phyloP scores from a whole-genome alignment of 2,329 filamentous ascomycete species.

The Talaromyces verruculosus region DNA sequence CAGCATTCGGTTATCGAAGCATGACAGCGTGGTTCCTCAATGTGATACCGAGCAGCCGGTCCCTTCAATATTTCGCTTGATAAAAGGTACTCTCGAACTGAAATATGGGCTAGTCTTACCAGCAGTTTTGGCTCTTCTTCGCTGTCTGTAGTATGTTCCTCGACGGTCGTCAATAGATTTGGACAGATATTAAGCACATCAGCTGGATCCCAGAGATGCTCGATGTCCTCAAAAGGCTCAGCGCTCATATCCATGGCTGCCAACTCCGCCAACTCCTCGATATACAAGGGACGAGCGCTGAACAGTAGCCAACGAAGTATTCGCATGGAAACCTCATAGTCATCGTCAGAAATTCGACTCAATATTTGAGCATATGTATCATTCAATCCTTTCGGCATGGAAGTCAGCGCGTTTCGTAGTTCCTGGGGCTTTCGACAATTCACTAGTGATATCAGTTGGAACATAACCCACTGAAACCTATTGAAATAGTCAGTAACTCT shows the following conservation, averaged over 20 bases:
- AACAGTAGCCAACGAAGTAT: conserved; percentile 20
- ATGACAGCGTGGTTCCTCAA: conserved; percentile 7
- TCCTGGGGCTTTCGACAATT: conserved; percentile 8
- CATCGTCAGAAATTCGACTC: conserved; percentile 6
- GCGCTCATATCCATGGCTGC: conserved; percentile 16
- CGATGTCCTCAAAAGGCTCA: background rate
- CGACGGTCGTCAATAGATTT: conserved; percentile 11
- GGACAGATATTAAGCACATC: conserved; percentile 20
- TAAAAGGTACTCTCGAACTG: conserved; percentile 19
- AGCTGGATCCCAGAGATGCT: conserved; percentile 16
- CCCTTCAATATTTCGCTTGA: conserved; percentile 10
- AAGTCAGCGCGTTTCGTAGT: conserved; percentile 14
- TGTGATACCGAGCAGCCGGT: conserved; percentile 4
- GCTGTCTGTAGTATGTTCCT: background rate
- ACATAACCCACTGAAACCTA: conserved; percentile 22
- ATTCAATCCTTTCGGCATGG: conserved; percentile 10
- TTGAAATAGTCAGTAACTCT: background rate
- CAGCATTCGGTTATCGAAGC: conserved; percentile 17
- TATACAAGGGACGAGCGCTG: conserved; percentile 5
- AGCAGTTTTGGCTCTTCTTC: conserved; percentile 2
- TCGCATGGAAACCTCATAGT: conserved; percentile 13
- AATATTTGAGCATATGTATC: conserved; percentile 20
- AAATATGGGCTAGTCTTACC: conserved; percentile 19
- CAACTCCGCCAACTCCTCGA: conserved; percentile 20
- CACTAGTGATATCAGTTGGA: conserved; percentile 10